These are phyloP conservation scores for Ascobolus immersus DNA, from an alignment of 495 filamentous ascomycete species.

Conservation along the genomic window DNA sequence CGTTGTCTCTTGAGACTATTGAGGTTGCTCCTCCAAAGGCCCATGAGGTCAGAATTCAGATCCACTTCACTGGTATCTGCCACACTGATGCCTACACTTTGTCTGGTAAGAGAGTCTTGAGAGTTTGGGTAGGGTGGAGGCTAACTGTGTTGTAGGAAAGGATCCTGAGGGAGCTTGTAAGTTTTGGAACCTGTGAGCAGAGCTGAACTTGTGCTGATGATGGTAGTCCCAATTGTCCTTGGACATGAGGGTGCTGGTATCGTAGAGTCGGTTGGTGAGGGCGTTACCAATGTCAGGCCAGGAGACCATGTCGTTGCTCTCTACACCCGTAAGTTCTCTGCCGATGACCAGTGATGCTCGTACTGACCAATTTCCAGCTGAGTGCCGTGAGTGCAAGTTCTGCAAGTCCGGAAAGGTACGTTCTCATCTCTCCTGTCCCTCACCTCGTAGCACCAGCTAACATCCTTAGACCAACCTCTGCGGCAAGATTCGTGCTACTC, in stretches of 20 bases:
- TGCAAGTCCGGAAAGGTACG: conserved; percentile 70
- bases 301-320: conserved; percentile 86
- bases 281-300: conserved; percentile 77
- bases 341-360: not conserved
- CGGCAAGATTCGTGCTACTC: conserved; percentile 93
- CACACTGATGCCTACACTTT: conserved; percentile 98
- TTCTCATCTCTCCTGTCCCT: not conserved
- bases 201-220: not conserved
- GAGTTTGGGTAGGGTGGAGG: not conserved
- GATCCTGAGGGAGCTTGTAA: conserved; percentile 82
- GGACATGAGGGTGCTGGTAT: conserved; percentile 94
- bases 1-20: conserved; percentile 67
- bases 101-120: conserved; percentile 28
- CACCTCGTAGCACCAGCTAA: not conserved
- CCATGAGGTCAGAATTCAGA: conserved; percentile 86
- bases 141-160: conserved; percentile 23
- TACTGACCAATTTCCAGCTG: conserved; percentile 20
- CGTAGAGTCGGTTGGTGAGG: conserved; percentile 90
- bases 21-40: conserved; percentile 81
- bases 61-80: conserved; percentile 92
- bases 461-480: conserved; percentile 60
- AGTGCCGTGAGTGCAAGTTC: conserved; percentile 97
- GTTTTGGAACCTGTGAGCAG: not conserved
- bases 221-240: conserved; percentile 60
- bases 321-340: conserved; percentile 23